A percentile compares a stretch with the other conserved stretches of the same genome.
phyloP scores from a whole-genome alignment of 192 early-diverging fungal genomes.

The Podila verticillata region DNA sequence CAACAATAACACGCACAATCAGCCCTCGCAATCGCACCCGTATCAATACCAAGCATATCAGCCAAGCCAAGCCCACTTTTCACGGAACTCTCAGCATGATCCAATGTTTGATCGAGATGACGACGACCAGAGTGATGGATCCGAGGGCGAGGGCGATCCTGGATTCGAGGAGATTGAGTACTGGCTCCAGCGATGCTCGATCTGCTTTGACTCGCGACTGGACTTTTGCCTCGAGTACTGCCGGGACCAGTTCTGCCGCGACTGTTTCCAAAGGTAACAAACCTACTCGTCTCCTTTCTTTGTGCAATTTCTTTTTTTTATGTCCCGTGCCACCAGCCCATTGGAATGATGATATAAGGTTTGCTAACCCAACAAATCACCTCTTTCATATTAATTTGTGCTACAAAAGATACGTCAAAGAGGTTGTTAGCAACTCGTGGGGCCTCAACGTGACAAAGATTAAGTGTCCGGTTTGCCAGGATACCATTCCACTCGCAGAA shows the following conservation, averaged over 20 bases:
- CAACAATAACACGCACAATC: background rate
- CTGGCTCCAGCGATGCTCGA: slow-evolving; percentile 65
- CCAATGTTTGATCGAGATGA: slow-evolving; percentile 16
- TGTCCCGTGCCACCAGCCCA: no score
- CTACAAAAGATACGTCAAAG: slow-evolving; percentile 57
- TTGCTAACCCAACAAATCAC: no score
- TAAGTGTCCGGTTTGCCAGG: slow-evolving; percentile 67
- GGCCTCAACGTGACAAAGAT: slow-evolving; percentile 65
- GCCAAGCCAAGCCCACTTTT: no score
- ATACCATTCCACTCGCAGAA: slow-evolving; percentile 57
- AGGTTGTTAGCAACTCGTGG: slow-evolving; percentile 68
- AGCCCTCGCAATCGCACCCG: background rate
- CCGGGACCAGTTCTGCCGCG: slow-evolving; percentile 65
- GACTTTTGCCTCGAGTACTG: slow-evolving; percentile 67
- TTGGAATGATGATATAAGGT: no score
- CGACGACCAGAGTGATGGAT: slow-evolving; percentile 35
- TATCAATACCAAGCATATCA: background rate
- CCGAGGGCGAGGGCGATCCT: slow-evolving; percentile 35
- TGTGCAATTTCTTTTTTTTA: background rate
- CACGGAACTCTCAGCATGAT: background rate
- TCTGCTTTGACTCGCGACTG: slow-evolving; percentile 65
- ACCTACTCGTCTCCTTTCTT: background rate
- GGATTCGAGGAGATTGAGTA: slow-evolving; percentile 57
- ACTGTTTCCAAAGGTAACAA: slow-evolving; percentile 61
- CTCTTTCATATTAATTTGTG: background rate